phyloP scores from a whole-genome alignment of 2,329 filamentous ascomycete genomes.

The Aspergillus unguis region DNA sequence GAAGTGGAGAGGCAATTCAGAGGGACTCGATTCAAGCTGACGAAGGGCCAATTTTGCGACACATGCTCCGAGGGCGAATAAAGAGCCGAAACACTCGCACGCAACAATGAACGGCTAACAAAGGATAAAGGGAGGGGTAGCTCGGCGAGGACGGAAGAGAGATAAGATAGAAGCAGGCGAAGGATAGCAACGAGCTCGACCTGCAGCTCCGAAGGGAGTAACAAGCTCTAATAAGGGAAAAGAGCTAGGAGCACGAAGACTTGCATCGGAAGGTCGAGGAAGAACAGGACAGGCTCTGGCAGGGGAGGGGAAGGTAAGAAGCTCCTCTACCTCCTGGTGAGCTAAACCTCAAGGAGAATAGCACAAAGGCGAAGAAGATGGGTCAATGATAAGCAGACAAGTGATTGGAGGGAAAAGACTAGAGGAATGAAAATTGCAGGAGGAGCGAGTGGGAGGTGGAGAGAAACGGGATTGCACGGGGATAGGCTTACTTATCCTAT shows the following conservation, averaged over 20 bases:
- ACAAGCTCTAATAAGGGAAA: slow-evolving; percentile 9
- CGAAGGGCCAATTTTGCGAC: slow-evolving; percentile 6
- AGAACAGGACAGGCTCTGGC: slow-evolving; percentile 11
- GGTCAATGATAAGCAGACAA: slow-evolving; percentile 16
- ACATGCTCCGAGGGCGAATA: slow-evolving; percentile 15
- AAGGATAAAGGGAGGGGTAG: slow-evolving; percentile 2
- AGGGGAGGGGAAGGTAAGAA: slow-evolving; percentile 12
- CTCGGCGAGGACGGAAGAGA: slow-evolving; percentile 4
- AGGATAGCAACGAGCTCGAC: slow-evolving; percentile 10
- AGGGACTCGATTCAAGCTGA: slow-evolving; percentile 16
- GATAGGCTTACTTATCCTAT: background rate
- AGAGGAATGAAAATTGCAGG: slow-evolving; percentile 11
- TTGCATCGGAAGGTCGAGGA: slow-evolving; percentile 10
- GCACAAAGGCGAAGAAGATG: slow-evolving; percentile 10
- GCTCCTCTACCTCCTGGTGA: slow-evolving; percentile 7
- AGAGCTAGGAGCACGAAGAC: slow-evolving; percentile 4
- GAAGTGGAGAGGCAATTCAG: slow-evolving; percentile 6
- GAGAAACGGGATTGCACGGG: slow-evolving; percentile 10
- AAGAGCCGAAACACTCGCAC: slow-evolving; percentile 5
- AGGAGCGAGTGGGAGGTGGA: slow-evolving; percentile 7
- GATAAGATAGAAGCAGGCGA: background rate
- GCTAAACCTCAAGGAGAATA: slow-evolving; percentile 11
- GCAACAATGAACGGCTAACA: slow-evolving; percentile 4
- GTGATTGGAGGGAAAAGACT: slow-evolving; percentile 15
- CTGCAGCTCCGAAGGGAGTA: slow-evolving; percentile 14